A percentile compares a stretch with the other conserved stretches of the same genome.
Conservation (phyloP, 495 filamentous ascomycete genomes). For the Talaromyces thailandensis region DNA sequence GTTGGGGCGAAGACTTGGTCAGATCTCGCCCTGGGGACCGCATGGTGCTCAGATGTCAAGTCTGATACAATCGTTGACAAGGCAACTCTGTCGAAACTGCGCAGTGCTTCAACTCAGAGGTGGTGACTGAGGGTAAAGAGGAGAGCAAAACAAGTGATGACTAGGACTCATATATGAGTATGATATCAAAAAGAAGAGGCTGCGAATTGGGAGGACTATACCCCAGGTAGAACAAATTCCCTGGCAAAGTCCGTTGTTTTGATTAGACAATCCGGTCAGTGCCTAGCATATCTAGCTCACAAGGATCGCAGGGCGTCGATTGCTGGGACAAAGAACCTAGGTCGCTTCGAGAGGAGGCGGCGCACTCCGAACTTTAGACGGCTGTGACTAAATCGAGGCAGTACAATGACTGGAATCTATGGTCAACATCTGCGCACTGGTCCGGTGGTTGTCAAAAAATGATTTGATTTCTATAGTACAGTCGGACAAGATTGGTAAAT, state of each 20-base stretch:
- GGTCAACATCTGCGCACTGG: background rate
- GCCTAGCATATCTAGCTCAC: background rate
- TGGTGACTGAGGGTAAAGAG: background rate
- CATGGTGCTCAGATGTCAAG: background rate
- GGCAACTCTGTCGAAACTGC: background rate
- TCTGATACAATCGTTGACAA: background rate
- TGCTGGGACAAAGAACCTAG: background rate
- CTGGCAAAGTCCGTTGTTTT: background rate
- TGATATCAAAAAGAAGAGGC: background rate
- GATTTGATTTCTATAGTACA: constrained; percentile 6
- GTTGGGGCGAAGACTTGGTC: background rate
- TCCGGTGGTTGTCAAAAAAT: background rate
- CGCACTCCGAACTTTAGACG: background rate
- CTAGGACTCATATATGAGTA: background rate
- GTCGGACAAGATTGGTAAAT: background rate
- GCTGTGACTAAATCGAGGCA: background rate
- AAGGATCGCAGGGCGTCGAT: background rate
- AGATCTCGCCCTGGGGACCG: background rate
- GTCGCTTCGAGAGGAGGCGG: background rate
- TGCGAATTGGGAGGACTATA: background rate
- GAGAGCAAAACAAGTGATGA: background rate
- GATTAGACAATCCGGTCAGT: background rate
- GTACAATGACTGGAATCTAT: background rate
- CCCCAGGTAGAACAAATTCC: background rate
- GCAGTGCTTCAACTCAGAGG: background rate